A percentile compares a stretch with the other conserved stretches of the same genome.
These are phyloP conservation scores for Solioccasus polychromus DNA, from an alignment of 768 basidiomycete genomes.

Conservation along the genomic window DNA sequence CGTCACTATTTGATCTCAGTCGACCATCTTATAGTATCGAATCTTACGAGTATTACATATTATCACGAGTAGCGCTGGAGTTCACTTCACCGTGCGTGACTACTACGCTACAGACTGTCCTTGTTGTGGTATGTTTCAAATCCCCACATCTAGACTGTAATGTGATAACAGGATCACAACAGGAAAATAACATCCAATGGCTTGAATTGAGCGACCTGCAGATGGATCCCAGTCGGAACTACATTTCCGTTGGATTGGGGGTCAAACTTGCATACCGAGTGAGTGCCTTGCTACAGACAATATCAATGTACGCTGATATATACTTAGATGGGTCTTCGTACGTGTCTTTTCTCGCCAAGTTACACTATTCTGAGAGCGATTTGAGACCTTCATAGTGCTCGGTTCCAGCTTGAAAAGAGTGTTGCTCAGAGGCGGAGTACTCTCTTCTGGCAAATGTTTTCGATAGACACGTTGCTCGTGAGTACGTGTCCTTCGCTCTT, in stretches of 20 bases:
- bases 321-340: conserved; percentile 57
- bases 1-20: conserved; percentile 55
- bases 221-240: conserved; percentile 45
- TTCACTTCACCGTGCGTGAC: conserved; percentile 44
- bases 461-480: conserved; percentile 61
- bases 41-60: conserved; percentile 59
- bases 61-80: conserved; percentile 52
- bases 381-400: conserved; percentile 55
- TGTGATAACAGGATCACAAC: neutral
- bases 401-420: conserved; percentile 55
- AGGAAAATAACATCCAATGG: conserved; percentile 46
- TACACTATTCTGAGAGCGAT: neutral
- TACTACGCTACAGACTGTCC: conserved; percentile 54
- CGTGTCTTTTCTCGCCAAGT: conserved; percentile 3
- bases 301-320: neutral
- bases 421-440: conserved; percentile 46
- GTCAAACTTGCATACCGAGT: conserved; percentile 61
- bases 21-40: conserved; percentile 47
- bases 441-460: conserved; percentile 70
- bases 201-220: conserved; percentile 56
- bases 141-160: neutral
- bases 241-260: conserved; percentile 57
- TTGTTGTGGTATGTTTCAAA: conserved; percentile 50
- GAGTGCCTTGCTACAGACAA: conserved; percentile 23
- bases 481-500: conserved; percentile 7